These are phyloP conservation scores for Dipodascopsis uninucleata DNA, from an alignment of 805 yeast species.

Conservation along the genomic window DNA sequence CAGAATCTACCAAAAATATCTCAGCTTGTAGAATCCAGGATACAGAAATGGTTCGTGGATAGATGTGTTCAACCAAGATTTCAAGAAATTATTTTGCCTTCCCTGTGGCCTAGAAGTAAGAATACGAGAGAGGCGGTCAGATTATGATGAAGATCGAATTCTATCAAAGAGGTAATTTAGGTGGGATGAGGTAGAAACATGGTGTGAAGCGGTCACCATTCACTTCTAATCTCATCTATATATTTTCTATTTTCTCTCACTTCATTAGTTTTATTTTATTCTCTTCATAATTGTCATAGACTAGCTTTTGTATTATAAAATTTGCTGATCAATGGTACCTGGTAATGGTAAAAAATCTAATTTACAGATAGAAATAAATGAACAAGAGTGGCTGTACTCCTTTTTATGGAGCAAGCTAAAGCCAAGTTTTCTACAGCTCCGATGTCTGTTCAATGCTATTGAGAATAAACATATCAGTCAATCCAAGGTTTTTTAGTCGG, in stretches of 20 bases:
- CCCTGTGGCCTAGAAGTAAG: constrained; percentile 57
- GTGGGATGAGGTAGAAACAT: no score
- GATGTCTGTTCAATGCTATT: constrained; percentile 20
- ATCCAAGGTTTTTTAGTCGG: constrained; percentile 18
- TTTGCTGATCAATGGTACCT: not conserved
- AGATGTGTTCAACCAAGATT: constrained; percentile 92
- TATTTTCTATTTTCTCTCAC: not conserved
- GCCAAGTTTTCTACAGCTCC: no score
- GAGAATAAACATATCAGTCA: constrained; percentile 19
- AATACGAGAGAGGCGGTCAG: constrained; percentile 29
- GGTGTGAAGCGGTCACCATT: no score
- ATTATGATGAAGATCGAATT: no score
- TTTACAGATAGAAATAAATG: no score
- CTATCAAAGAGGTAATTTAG: no score
- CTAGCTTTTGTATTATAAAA: not conserved
- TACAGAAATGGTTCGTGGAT: constrained; percentile 86
- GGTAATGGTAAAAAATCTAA: no score
- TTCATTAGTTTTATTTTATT: no score
- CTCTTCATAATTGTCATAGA: no score
- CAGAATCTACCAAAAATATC: constrained; percentile 92
- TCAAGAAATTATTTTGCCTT: constrained; percentile 79
- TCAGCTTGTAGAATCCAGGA: constrained; percentile 72
- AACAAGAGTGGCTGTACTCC: no score
- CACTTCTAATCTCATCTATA: not conserved
- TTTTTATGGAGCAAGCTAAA: no score